phyloP scores from a whole-genome alignment of 208 protist species.

The Crithidia mellificae region DNA sequence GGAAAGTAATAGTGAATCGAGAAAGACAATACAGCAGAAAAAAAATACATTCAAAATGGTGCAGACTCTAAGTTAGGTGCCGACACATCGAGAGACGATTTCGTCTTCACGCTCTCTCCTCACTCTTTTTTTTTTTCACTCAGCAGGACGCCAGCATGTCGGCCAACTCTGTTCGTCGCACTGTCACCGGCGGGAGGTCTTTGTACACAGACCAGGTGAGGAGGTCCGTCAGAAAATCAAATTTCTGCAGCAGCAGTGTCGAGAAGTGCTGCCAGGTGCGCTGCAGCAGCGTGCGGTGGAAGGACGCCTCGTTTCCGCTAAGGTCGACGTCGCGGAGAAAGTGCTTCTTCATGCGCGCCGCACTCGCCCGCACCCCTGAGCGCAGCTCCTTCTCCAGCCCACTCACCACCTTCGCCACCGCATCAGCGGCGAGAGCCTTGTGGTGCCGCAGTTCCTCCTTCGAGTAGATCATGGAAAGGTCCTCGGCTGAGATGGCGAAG shows the following conservation, averaged over 20 bases:
- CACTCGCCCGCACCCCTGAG: slow-evolving; percentile 59
- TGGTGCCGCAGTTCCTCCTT: slow-evolving; percentile 87
- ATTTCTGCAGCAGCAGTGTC: slow-evolving; percentile 68
- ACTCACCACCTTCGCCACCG: slow-evolving; percentile 57
- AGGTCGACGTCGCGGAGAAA: slow-evolving; percentile 74
- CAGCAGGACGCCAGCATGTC: slow-evolving; percentile 54
- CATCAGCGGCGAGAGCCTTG: slow-evolving; percentile 64
- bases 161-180: slow-evolving; percentile 45
- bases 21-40: slow-evolving; percentile 1
- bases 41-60: background rate
- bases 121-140: background rate
- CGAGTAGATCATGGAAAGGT: slow-evolving; percentile 74
- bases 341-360: slow-evolving; percentile 80
- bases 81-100: too few species aligned
- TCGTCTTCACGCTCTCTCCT: too few species aligned
- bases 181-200: slow-evolving; percentile 34
- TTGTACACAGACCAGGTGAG: slow-evolving; percentile 63
- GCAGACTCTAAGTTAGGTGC: background rate
- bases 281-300: slow-evolving; percentile 82
- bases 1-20: slow-evolving; percentile 8
- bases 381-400: slow-evolving; percentile 72
- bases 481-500: slow-evolving; percentile 78
- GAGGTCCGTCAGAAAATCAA: slow-evolving; percentile 63
- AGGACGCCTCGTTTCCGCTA: slow-evolving; percentile 60
- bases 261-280: slow-evolving; percentile 83